A percentile compares a stretch with the other conserved stretches of the same genome.
Evolutionary conservation across 805 yeast genomes (phyloP).

Genomic region (Monosporozyma aerobia): DNA sequence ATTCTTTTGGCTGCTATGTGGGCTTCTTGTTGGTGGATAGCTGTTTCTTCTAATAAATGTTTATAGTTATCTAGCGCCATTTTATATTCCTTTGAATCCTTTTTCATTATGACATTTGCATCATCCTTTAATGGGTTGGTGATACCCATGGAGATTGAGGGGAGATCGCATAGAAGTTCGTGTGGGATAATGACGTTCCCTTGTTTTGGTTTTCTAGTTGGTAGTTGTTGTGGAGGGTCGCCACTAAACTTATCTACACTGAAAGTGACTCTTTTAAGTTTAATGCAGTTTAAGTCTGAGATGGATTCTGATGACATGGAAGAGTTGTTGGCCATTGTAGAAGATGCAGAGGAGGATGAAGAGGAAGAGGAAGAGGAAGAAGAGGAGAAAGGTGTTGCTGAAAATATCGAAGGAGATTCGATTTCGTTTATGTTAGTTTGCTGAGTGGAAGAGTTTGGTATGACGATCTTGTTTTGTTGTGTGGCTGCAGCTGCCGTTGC

Average conservation of each 20-base stretch:
- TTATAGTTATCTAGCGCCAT: conserved; percentile 52
- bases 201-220: conserved; percentile 69
- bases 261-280: conserved; percentile 60
- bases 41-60: conserved; percentile 48
- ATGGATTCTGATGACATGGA: not conserved
- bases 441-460: not conserved
- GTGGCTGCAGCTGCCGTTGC: conserved; percentile 1
- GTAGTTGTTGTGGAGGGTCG: conserved; percentile 93
- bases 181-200: conserved; percentile 72
- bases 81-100: conserved; percentile 36
- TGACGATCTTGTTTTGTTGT: not conserved
- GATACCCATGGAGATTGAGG: conserved; percentile 62
- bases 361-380: conserved; percentile 7
- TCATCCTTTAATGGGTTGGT: conserved; percentile 30
- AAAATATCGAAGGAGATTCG: conserved; percentile 1
- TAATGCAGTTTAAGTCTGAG: conserved; percentile 15
- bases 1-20: conserved; percentile 61
- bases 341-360: not conserved
- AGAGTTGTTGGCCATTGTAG: not conserved
- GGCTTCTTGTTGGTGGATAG: conserved; percentile 67
- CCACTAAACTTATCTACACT: conserved; percentile 60
- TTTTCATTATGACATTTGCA: not conserved
- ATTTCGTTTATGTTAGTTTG: not conserved
- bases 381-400: not conserved
- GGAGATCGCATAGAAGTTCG: conserved; percentile 48